Evolutionary conservation across 768 basidiomycete genomes (phyloP).

Genomic region (Gymnopilus junonius): DNA sequence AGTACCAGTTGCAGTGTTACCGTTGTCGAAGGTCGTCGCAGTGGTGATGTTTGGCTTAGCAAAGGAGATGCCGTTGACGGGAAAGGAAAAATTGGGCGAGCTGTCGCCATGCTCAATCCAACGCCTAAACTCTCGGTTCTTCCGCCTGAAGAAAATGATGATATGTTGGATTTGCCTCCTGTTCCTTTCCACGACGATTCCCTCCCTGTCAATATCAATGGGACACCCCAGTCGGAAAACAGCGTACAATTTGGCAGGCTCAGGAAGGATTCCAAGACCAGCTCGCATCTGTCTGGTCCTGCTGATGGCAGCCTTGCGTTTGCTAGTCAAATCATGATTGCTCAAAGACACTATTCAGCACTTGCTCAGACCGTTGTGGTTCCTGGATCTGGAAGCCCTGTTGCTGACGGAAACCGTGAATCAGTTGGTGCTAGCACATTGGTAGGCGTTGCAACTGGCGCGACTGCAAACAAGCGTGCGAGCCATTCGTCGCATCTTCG

Average conservation of each 20-base stretch:
- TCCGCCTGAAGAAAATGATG: slow-evolving; percentile 53
- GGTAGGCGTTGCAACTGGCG: slow-evolving; percentile 42
- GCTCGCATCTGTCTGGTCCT: slow-evolving; percentile 52
- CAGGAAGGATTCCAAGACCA: slow-evolving; percentile 56
- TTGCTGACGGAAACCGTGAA: slow-evolving; percentile 24
- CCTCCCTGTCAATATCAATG: slow-evolving; percentile 45
- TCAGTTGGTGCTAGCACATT: slow-evolving; percentile 35
- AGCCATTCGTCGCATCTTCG: slow-evolving; percentile 56
- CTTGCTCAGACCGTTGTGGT: slow-evolving; percentile 69
- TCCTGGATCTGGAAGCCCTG: slow-evolving; percentile 44
- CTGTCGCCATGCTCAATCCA: slow-evolving; percentile 64
- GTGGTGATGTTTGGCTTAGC: slow-evolving; percentile 75
- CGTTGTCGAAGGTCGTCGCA: slow-evolving; percentile 71
- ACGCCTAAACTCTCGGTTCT: slow-evolving; percentile 72
- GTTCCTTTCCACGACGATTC: slow-evolving; percentile 59
- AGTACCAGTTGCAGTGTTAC: slow-evolving; percentile 67
- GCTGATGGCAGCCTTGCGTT: slow-evolving; percentile 54
- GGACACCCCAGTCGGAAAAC: slow-evolving; percentile 58
- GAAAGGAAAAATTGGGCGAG: slow-evolving; percentile 62
- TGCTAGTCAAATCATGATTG: slow-evolving; percentile 68
- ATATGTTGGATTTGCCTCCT: slow-evolving; percentile 60
- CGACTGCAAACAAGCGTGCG: slow-evolving; percentile 29
- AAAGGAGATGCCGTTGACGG: slow-evolving; percentile 77
- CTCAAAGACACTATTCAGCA: slow-evolving; percentile 74
- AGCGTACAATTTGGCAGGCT: slow-evolving; percentile 61